Evolutionary conservation across 2,329 filamentous ascomycete genomes (phyloP), one percentile per base, ranked within the genome.

Genomic region (Cephalotrichum gorgonifer): DNA sequence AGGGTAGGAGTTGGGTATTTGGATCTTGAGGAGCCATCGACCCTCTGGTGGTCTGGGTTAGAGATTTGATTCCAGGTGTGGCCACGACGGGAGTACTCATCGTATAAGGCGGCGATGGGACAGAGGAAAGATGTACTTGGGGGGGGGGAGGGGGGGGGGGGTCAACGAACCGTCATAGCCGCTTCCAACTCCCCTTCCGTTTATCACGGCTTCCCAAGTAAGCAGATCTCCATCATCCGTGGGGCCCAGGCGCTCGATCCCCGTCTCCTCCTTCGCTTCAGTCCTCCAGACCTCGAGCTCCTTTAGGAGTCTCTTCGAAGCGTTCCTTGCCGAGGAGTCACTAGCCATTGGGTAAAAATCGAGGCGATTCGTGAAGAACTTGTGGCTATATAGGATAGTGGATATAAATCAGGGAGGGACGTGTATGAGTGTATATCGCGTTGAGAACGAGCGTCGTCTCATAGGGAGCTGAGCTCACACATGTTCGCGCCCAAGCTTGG

Each of bases 21-120:
- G 63, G 64, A 98, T 89, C 61, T 70, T 64, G 58, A 98, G 79
- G 52, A 86, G 81, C 90, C 90, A 98, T 58, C 83, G 80, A 53
- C 93, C 93, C 50, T 67, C 75, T 80, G 58, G 52, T 31, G 9
- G 23, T 15, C 38, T 11, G 35, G 43, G 38, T 41, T n/a, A 28
- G 23, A n/a, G 30, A 14, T 17, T 25, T 4, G 26, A 27, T 39
- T 20, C 28, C 7, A 9, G 6, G 27, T 6, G 17, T 20, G n/a
- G 9, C 11, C 5, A 22, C 22, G 17, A 30, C 7, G 35, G 35
- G 17, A 4, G 17, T 11, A 39, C 7, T 11, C 17, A 20, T 9
- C n/a, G 17, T 20, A 20, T 2, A 20, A 22, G 3, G 17, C 12
- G n/a, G n/a, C n/a, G n/a, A 14, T 27, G 28, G 22, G 44, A 38